Base-by-base conservation (phyloP, 768 basidiomycete species). In the Agaricus blazei region DNA sequence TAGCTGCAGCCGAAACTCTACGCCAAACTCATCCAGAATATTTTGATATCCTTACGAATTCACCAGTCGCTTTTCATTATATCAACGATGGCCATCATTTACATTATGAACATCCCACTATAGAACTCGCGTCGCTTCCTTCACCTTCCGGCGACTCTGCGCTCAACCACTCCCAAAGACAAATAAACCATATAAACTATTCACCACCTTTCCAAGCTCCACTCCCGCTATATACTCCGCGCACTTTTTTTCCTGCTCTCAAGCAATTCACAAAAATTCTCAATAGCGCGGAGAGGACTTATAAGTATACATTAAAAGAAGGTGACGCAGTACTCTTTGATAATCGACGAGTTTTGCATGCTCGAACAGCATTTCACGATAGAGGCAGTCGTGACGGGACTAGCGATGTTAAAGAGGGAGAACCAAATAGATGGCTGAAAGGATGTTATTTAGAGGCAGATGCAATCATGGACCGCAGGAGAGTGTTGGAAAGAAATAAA, bases 131-230 rank as follows among this genome's bases (percentile, higher is more conserved):
- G 14, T 50, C 51, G 2, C 51, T 62, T 43, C 48, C 62, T 27
- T 52, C 55, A 50, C 2, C 48, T 54, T 9, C 45, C 51, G 8
- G 63, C 24, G 54, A 65, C 26, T 41, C 59, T 27, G 34, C 53
- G 11, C 46, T 8, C 34, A 34, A 59, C 26, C 48, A 50, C 37
- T 64, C 61, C 1, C 27, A 49, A 9, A 41, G 54, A 36, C 29
- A 63, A 8, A 78, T 96, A 61, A 69, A 72, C 43, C 78, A 87
- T 57, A 80, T 98, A 64, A 98, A 94, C 70, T 98, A 96, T 68
- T 88, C 90, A 1, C 96, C 96, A 0, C 95, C 94, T 0, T 98
- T 98, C 79, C 93, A 96, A 71, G 93, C 88, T 0, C 87, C 91
- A 0, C 74, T 93, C 8, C 74, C 78, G 0, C 64, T 79, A 19